These are phyloP conservation scores for Zygosaccharomyces pseudorouxii DNA, from an alignment of 805 yeast genomes.

Conservation along the genomic window DNA sequence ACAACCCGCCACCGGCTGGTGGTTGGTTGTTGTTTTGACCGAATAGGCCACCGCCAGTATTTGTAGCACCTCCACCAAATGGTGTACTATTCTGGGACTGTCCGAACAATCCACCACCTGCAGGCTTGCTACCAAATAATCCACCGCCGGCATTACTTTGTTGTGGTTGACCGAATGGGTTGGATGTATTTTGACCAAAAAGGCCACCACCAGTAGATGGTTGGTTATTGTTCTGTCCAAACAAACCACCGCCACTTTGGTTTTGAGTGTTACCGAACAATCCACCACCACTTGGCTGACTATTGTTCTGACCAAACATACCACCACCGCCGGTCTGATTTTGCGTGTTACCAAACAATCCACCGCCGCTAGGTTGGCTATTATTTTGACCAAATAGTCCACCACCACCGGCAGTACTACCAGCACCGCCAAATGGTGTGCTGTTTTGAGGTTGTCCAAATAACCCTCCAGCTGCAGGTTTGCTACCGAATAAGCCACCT, in stretches of 20 bases:
- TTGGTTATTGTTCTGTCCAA: conserved; percentile 35
- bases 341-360: conserved; percentile 32
- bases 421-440: conserved; percentile 12
- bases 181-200: conserved; percentile 27
- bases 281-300: conserved; percentile 37
- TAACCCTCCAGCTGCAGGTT: conserved; percentile 19
- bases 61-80: conserved; percentile 35
- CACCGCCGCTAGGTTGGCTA: conserved; percentile 28
- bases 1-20: conserved; percentile 20
- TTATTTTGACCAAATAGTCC: conserved; percentile 30
- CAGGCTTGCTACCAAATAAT: conserved; percentile 34
- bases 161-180: conserved; percentile 15
- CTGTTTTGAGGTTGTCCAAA: conserved; percentile 35
- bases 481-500: conserved; percentile 10
- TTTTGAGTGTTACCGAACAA: conserved; percentile 40
- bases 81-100: conserved; percentile 32
- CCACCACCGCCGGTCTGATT: conserved; percentile 27
- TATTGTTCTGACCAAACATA: conserved; percentile 35
- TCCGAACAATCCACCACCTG: conserved; percentile 27
- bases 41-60: conserved; percentile 43
- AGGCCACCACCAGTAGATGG: conserved; percentile 25
- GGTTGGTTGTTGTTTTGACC: conserved; percentile 35
- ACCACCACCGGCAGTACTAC: conserved; percentile 10
- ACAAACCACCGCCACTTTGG: conserved; percentile 36
- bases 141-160: conserved; percentile 26